phyloP scores from a whole-genome alignment of 2,329 filamentous ascomycete species.

The Xylariales sp. region DNA sequence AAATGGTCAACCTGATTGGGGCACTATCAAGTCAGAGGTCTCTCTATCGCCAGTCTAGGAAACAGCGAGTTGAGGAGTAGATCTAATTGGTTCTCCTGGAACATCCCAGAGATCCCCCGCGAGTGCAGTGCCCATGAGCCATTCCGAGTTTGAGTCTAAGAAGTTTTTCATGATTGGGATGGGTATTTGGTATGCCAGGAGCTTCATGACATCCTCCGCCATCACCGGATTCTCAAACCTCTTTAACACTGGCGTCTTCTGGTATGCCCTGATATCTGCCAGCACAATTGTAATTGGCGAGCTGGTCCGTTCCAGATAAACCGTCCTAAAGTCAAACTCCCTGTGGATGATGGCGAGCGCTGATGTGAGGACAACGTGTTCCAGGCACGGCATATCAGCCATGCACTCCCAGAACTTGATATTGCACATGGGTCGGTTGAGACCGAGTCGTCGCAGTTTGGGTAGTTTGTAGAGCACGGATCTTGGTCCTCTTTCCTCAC shows the following conservation, averaged over 20 bases:
- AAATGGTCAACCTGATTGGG: too few relatives aligned
- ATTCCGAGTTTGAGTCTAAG: constrained; percentile 5
- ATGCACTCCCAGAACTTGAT: constrained; percentile 7
- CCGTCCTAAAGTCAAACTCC: not conserved
- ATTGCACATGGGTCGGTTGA: constrained; percentile 4
- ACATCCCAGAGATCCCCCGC: constrained; percentile 2
- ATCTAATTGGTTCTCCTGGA: not conserved
- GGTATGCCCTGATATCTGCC: constrained; percentile 1
- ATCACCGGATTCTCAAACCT: not conserved
- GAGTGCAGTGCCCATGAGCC: constrained; percentile 3
- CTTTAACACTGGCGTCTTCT: not conserved
- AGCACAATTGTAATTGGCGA: constrained; percentile 1
- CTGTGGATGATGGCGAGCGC: not conserved
- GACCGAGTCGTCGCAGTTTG: constrained; percentile 6
- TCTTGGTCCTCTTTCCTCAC: not conserved
- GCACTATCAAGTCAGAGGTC: too few relatives aligned
- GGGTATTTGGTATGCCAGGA: constrained; percentile 1
- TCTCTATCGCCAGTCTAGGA: too few relatives aligned
- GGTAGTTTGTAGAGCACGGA: constrained; percentile 6
- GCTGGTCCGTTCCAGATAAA: not conserved
- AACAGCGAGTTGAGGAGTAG: not conserved
- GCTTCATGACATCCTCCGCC: not conserved
- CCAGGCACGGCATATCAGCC: constrained; percentile 3
- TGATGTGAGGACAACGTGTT: constrained; percentile 3
- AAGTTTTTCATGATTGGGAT: constrained; percentile 3